A percentile compares a stretch with the other conserved stretches of the same genome.
Evolutionary conservation across 768 basidiomycete species (phyloP).

Genomic region (Pleurotus eryngii): DNA sequence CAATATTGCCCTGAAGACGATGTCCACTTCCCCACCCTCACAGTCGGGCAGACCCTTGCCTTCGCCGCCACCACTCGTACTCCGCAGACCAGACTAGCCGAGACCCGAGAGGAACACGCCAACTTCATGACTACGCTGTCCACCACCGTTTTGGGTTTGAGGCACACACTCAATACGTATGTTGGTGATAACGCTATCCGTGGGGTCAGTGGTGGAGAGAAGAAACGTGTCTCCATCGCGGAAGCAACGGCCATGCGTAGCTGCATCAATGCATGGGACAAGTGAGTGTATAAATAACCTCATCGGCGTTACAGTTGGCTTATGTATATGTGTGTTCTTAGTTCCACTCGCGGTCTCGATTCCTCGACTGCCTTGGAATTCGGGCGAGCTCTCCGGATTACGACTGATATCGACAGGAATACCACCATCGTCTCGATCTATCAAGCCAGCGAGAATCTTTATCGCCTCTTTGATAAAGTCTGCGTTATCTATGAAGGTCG

Average conservation of each 20-base stretch:
- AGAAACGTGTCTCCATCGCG: constrained; percentile 77
- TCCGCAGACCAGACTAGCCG: constrained; percentile 50
- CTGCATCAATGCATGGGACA: constrained; percentile 73
- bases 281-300: constrained; percentile 35
- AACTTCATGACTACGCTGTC: constrained; percentile 51
- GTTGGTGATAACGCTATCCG: constrained; percentile 77
- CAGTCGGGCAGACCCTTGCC: constrained; percentile 70
- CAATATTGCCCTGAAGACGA: constrained; percentile 85
- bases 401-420: constrained; percentile 50
- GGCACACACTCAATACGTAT: constrained; percentile 65
- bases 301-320: background rate
- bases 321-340: constrained; percentile 24
- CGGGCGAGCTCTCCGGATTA: constrained; percentile 59
- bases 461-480: constrained; percentile 65
- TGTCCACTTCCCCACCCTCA: constrained; percentile 80
- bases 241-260: constrained; percentile 66
- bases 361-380: constrained; percentile 75
- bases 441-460: constrained; percentile 74
- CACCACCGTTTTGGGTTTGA: constrained; percentile 71
- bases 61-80: constrained; percentile 69
- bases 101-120: constrained; percentile 41
- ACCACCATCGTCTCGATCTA: constrained; percentile 80
- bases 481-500: constrained; percentile 73
- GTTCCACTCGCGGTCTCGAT: constrained; percentile 63
- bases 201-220: constrained; percentile 76